Base-by-base conservation (phyloP, 2,329 filamentous ascomycete species). In the Fusarium mangiferae region DNA sequence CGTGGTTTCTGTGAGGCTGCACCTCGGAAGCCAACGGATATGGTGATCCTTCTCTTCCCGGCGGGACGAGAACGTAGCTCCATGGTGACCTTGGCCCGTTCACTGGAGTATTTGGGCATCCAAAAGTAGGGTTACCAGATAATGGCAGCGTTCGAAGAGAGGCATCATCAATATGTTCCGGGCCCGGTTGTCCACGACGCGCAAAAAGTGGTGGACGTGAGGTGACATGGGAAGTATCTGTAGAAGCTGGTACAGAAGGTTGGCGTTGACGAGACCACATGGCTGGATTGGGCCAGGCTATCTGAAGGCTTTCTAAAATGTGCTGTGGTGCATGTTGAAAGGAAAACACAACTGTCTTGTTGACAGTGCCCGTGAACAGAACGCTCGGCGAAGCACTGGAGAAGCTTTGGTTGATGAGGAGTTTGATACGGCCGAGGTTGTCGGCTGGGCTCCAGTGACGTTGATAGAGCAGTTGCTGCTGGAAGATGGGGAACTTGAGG, bases 251-350 rank as follows among this genome's bases (percentile, higher is more conserved):
- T 20, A 20, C 35, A 39, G 30, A 24, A 33, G 44, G 46, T 46
- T 42, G 38, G 14, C 49, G 38, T 20, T 26, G 49, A 28, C 36
- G 86, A 26, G 85, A 85, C 91, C 90, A 94, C 91, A 94, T 93
- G 22, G 84, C 82, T 26, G 88, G 83, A 79, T 93, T 95, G 13
- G 94, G 94, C 93, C 94, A 97, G 6, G 94, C 93, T 77, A 97
- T 94, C 7, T 88, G 88, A 6, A 90, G 91, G 68, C 85, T 86
- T 81, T 96, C 93, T 36, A 97, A 87, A 30, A 95, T 85, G 46
- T 93, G 94, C 62, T 93, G 83, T 2, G 94, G 94, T 39, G 93
- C 94, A 84, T 96, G 93, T 78, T 96, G 93, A 77, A 97, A 97
- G 2, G 94, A 92, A 81, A 97, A 96, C 20, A 89, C 89, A 30